Evolutionary conservation across 2,329 filamentous ascomycete species (phyloP).

Genomic region (Aspergillus latus): DNA sequence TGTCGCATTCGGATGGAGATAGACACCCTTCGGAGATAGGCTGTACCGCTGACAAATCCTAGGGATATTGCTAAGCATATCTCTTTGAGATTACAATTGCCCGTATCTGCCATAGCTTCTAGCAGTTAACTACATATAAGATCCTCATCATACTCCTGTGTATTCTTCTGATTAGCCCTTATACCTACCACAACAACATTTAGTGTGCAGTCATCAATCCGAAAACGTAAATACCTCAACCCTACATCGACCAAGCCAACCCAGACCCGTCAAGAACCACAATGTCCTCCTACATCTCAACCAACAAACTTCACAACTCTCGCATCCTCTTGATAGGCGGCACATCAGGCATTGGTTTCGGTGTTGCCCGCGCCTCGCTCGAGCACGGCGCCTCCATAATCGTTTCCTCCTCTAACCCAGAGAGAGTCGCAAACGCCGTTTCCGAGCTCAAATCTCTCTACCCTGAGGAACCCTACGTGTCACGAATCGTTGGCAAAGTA

Average conservation of each 20-base stretch:
- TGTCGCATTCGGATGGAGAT: too few species aligned
- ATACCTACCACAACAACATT: too few species aligned
- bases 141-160: too few species aligned
- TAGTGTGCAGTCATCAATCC: too few species aligned
- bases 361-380: constrained; percentile 51
- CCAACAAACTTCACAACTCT: constrained; percentile 46
- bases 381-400: constrained; percentile 49
- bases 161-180: too few species aligned
- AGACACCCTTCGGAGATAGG: too few species aligned
- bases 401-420: constrained; percentile 47
- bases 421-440: constrained; percentile 43
- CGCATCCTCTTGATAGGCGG: constrained; percentile 55
- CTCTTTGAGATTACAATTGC: too few species aligned
- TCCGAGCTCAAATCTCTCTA: constrained; percentile 44
- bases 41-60: too few species aligned
- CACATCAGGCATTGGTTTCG: constrained; percentile 54
- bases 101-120: too few species aligned
- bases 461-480: constrained; percentile 27
- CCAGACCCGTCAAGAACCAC: background rate
- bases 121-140: too few species aligned
- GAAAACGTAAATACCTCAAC: background rate
- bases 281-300: constrained; percentile 21
- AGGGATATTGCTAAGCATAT: too few species aligned
- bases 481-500: constrained; percentile 31
- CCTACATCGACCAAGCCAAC: background rate